Percentiles rank a stretch among this genome's conserved stretches.
Evolutionary conservation across 1,284 basidiomycete species (phyloP).

Genomic region (Sparassis latifolia): DNA sequence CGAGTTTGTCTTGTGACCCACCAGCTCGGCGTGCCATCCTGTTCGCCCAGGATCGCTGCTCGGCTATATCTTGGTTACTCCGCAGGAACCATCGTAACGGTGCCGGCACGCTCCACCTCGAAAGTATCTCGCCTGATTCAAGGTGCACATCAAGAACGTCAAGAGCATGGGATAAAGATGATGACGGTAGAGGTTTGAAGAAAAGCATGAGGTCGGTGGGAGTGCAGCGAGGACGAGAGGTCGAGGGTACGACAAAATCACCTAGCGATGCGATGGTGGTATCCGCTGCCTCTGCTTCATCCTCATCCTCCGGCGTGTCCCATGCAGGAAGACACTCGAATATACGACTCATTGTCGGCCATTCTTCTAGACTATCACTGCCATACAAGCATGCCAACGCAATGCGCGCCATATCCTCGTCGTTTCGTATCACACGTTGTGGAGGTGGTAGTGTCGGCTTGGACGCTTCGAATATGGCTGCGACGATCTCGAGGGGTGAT

Average conservation of each 20-base stretch:
- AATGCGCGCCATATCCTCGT: slow-evolving; percentile 78
- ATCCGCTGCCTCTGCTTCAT: slow-evolving; percentile 67
- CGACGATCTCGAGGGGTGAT: slow-evolving; percentile 59
- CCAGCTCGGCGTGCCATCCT: slow-evolving; percentile 76
- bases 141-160: slow-evolving; percentile 91
- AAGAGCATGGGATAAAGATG: slow-evolving; percentile 73
- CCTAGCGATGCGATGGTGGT: slow-evolving; percentile 78
- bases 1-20: slow-evolving; percentile 45
- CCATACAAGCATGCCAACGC: slow-evolving; percentile 90
- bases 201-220: slow-evolving; percentile 77
- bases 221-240: slow-evolving; percentile 46
- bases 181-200: slow-evolving; percentile 69
- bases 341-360: slow-evolving; percentile 81
- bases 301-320: slow-evolving; percentile 57
- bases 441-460: slow-evolving; percentile 74
- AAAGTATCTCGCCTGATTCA: slow-evolving; percentile 86
- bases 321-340: slow-evolving; percentile 94
- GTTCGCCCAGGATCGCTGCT: slow-evolving; percentile 83
- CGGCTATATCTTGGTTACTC: slow-evolving; percentile 54
- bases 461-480: slow-evolving; percentile 80
- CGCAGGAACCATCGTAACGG: slow-evolving; percentile 83
- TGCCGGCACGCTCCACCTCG: slow-evolving; percentile 78
- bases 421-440: slow-evolving; percentile 72
- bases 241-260: slow-evolving; percentile 72
- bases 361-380: slow-evolving; percentile 61